phyloP scores from a whole-genome alignment of 306 rosid species.

The Trichosanthes truncata region DNA sequence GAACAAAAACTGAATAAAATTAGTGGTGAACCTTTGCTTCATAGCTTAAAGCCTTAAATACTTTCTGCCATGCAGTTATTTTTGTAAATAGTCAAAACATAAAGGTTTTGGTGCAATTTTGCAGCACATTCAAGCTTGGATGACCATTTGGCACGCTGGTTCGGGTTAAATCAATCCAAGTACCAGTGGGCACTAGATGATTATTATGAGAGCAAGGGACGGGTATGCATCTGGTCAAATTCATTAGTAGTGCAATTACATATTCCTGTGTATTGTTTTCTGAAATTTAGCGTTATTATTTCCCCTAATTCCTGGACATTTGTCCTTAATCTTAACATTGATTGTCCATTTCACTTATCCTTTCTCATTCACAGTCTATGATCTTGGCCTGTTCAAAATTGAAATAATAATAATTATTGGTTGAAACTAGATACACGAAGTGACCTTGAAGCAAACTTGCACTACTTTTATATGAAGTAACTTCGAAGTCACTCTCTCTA shows the following conservation, averaged over 20 bases:
- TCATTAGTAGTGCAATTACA: not conserved
- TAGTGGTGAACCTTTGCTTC: not conserved
- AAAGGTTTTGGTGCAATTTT: conserved; percentile 8
- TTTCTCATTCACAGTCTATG: not conserved
- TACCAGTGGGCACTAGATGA: conserved; percentile 99
- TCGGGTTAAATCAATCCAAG: conserved; percentile 92
- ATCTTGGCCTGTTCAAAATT: not conserved
- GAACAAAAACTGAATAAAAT: not conserved
- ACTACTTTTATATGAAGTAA: not conserved
- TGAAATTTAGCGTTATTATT: not conserved
- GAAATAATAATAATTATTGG: not conserved
- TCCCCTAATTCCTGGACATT: not conserved
- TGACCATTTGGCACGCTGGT: conserved; percentile 97
- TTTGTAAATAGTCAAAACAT: not conserved
- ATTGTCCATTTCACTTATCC: not conserved
- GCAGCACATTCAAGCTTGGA: conserved; percentile 95
- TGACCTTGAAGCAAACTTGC: not conserved
- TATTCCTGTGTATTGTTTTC: not conserved
- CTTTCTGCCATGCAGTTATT: not conserved
- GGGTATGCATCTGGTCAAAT: conserved; percentile 43
- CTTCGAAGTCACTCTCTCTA: not conserved
- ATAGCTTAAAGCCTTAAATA: too few relatives aligned
- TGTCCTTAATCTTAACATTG: not conserved
- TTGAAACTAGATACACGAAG: not conserved
- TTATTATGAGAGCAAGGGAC: conserved; percentile 83